A percentile compares a stretch with the other conserved stretches of the same genome.
phyloP scores from a whole-genome alignment of 495 filamentous ascomycete species.

The Trichoderma reesei region DNA sequence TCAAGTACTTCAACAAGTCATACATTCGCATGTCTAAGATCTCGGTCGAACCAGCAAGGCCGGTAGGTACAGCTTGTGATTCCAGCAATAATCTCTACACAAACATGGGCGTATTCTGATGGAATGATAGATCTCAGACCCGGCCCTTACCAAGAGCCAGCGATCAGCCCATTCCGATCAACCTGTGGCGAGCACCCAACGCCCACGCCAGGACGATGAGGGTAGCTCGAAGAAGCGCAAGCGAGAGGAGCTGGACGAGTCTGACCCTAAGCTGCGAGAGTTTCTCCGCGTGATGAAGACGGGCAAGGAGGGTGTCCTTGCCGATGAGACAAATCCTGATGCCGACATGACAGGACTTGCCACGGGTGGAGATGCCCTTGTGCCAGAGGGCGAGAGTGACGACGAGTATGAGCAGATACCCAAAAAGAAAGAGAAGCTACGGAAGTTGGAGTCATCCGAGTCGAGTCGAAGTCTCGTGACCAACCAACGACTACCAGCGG shows the following conservation, averaged over 20 bases:
- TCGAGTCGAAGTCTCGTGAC: conserved; percentile 7
- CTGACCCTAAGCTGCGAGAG: conserved; percentile 72
- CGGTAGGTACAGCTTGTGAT: conserved; percentile 43
- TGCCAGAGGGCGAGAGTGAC: conserved; percentile 46
- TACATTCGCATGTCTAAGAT: conserved; percentile 98
- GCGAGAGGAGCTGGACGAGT: conserved; percentile 36
- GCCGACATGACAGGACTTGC: conserved; percentile 22
- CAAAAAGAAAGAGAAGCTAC: conserved; percentile 26
- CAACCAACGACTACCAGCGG: neutral
- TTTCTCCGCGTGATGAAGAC: conserved; percentile 76
- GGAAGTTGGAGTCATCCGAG: conserved; percentile 11
- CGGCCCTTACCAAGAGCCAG: conserved; percentile 16
- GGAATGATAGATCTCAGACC: conserved; percentile 24
- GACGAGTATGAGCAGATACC: conserved; percentile 56
- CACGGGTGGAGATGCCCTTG: conserved; percentile 35
- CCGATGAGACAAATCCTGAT: conserved; percentile 37
- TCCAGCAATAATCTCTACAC: neutral
- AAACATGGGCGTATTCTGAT: conserved; percentile 3
- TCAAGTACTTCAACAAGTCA: conserved; percentile 88
- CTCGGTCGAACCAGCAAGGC: conserved; percentile 76
- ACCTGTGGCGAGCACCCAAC: conserved; percentile 12
- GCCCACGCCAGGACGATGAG: conserved; percentile 8
- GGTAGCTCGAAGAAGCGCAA: conserved; percentile 39
- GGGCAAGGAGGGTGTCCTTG: conserved; percentile 48
- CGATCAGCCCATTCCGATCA: conserved; percentile 18